Base-by-base conservation (phyloP, 169 alveolate genomes). In the Fabrea salina region DNA sequence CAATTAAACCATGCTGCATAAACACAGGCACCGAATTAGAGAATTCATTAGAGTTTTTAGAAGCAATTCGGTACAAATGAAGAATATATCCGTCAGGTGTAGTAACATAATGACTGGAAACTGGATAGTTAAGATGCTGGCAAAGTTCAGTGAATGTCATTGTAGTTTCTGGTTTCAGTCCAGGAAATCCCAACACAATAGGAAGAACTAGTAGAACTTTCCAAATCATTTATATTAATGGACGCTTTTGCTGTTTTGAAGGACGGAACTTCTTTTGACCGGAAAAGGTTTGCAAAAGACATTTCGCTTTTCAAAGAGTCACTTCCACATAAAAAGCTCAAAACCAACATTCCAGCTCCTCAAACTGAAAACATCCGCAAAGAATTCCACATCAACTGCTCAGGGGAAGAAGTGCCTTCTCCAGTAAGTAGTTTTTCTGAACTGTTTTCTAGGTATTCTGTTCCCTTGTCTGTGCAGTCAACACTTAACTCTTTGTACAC, bases 1-100 rank as follows among this genome's bases (percentile, higher is more conserved):
- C 97, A 37, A 93, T 59, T 22, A 95, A 37, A 19, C 98, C 98
- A 79, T 95, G 98, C 82, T 88, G 89, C 13, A 91, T 47, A 43
- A 89, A 86, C 16, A 93, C 91, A 8, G 83, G 90, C 30, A 91
- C 80, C 56, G 51, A 54, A 19, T 66, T 68, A 19, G 70, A 7
- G 77, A 16, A 33, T 11, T 13, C 54, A 32, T 13, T 25, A 16
- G 50, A 40, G 35, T 27, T 4, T 27, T 35, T 25, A 32, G 22
- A 32, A 7, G 50, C 68, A 47, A 87, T 87, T 67, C 95, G 77
- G 85, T 83, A 86, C 30, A 86, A 68, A 35, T 70, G 66, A 25
- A 86, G 78, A 7, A 75, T 81, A 41, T 84, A 87, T 0, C 88
- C 90, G 81, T 88, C 93, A 53, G 53, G 54, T 58, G 93, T 87